These are phyloP conservation scores for Coemansia sp. DNA, from an alignment of 192 early-diverging fungal genomes.

Conservation along the genomic window DNA sequence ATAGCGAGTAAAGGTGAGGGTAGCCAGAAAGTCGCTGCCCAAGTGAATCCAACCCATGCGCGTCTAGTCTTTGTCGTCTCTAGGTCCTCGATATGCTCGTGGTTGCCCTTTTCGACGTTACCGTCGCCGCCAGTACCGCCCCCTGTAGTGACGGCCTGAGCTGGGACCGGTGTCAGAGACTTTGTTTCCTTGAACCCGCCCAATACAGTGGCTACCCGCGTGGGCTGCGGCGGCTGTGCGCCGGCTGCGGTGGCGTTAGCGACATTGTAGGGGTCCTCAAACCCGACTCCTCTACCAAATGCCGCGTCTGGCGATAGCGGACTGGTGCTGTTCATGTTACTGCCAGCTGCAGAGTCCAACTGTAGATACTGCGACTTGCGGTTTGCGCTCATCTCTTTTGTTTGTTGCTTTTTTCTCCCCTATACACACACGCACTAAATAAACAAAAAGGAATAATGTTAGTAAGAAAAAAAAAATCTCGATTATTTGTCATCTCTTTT, in stretches of 20 bases:
- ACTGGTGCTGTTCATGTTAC: slow-evolving; percentile 6
- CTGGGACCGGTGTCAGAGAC: slow-evolving; percentile 5
- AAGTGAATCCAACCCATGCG: slow-evolving; percentile 41
- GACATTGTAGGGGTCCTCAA: slow-evolving; percentile 23
- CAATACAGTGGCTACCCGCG: slow-evolving; percentile 1
- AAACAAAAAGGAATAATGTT: too few relatives aligned
- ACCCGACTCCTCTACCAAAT: slow-evolving; percentile 50
- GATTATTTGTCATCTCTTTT: too few relatives aligned
- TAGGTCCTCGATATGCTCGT: slow-evolving; percentile 49
- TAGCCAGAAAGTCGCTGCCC: slow-evolving; percentile 40
- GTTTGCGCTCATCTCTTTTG: slow-evolving; percentile 20
- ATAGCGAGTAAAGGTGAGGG: slow-evolving; percentile 31
- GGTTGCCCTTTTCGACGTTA: slow-evolving; percentile 45
- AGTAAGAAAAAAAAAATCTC: too few relatives aligned
- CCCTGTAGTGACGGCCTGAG: slow-evolving; percentile 9
- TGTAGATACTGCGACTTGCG: slow-evolving; percentile 43
- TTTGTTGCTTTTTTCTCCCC: neutral
- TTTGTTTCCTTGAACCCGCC: slow-evolving; percentile 32
- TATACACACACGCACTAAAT: too few relatives aligned
- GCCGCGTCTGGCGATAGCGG: slow-evolving; percentile 26
- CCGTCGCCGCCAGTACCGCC: slow-evolving; percentile 51
- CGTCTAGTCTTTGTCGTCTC: slow-evolving; percentile 33
- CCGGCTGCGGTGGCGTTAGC: slow-evolving; percentile 14
- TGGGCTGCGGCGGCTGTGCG: neutral
- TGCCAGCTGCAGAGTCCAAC: slow-evolving; percentile 18